These are phyloP conservation scores for Schrenkiella parvula DNA, from an alignment of 345 rosid species.

Conservation along the genomic window DNA sequence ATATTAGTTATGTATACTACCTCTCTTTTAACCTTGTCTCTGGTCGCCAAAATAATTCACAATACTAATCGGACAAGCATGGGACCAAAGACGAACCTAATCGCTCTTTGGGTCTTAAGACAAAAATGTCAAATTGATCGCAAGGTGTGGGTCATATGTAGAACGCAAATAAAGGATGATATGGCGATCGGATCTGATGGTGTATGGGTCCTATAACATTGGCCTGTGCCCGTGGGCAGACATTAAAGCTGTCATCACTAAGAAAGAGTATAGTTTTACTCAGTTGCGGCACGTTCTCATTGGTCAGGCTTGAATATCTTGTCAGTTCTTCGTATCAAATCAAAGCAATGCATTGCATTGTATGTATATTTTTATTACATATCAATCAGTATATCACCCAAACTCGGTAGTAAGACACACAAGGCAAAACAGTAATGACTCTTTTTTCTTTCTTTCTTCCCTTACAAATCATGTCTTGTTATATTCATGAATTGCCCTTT, in stretches of 20 bases:
- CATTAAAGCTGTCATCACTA: constrained; percentile 36
- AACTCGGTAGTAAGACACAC: constrained; percentile 25
- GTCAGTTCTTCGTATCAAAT: constrained; percentile 13
- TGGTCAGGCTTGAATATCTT: constrained; percentile 21
- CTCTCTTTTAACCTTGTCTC: background rate
- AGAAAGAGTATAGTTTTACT: background rate
- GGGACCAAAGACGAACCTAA: background rate
- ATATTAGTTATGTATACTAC: background rate
- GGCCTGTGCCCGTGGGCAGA: constrained; percentile 37
- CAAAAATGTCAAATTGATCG: background rate
- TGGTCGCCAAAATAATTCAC: background rate
- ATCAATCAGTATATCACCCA: constrained; percentile 7
- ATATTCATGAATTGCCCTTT: constrained; percentile 4
- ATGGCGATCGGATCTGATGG: constrained; percentile 33
- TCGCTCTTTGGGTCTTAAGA: background rate
- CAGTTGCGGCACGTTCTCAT: constrained; percentile 27
- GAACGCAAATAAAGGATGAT: constrained; percentile 18
- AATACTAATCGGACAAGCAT: background rate
- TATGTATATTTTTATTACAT: background rate
- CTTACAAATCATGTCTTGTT: constrained; percentile 5
- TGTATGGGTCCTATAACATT: constrained; percentile 22
- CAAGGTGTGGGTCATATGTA: background rate
- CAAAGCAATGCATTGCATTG: background rate
- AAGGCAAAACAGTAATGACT: background rate
- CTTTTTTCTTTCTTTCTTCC: background rate